Evolutionary conservation across 768 basidiomycete species (phyloP), one percentile per base, ranked within the genome.

Genomic region (Punctularia strigosozonata): DNA sequence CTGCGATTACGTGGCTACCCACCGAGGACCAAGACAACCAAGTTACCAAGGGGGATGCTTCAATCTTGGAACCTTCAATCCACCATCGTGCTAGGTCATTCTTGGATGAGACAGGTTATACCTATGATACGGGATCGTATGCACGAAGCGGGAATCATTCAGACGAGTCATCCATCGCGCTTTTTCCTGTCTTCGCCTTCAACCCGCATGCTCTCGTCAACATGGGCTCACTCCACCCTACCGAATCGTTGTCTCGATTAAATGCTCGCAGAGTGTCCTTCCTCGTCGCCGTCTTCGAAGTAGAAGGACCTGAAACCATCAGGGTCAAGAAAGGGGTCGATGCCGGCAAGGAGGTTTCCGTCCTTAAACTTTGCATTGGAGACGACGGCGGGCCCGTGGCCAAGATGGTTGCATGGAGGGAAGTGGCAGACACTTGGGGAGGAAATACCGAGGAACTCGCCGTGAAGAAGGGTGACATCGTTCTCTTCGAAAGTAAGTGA

Each of bases 381-480:
- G 82, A 87, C 48, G 81, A 85, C 38, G 71, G 71, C 21, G 78
- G 79, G 1, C 65, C 58, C 1, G 67, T 87, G 5, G 74, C 74
- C 49, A 84, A 78, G 57, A 54, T 88, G 14, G 80, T 80, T 4
- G 84, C 78, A 10, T 89, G 86, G 86, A 63, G 84, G 39, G 78
- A 86, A 33, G 60, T 71, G 4, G 86, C 86, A 8, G 79, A 86
- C 31, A 55, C 57, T 0, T 87, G 84, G 85, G 80, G 78, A 21
- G 65, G 65, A 18, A 68, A 65, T 1, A 61, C 63, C 7, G 56
- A 62, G 5, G 56, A 55, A 3, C 53, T 61, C 8, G 68, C 58
- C 14, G 56, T 74, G 2, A 81, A 77, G 50, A 65, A 80, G 35
- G 86, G 86, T 1, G 86, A 88, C 51, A 61, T 88, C 13, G 60